Conservation (phyloP, 2,329 filamentous ascomycete species). For the Fusarium veterinarium region DNA sequence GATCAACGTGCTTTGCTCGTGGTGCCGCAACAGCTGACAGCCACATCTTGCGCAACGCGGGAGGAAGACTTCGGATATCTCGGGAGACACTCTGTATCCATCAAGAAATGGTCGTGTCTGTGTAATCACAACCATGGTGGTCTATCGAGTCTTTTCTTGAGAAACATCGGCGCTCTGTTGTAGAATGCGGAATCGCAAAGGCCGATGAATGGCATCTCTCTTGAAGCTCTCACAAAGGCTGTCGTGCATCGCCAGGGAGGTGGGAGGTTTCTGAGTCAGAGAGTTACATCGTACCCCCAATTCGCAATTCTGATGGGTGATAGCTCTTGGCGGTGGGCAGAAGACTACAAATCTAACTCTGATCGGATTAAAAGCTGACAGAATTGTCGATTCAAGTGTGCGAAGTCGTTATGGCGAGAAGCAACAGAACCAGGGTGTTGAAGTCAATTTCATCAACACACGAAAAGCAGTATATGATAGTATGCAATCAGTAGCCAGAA, state of each 20-base stretch:
- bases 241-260: background rate
- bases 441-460: background rate
- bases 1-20: background rate
- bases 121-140: background rate
- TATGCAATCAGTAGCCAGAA: fast-evolving
- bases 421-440: background rate
- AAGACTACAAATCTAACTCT: background rate
- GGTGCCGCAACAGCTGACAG: background rate
- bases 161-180: background rate
- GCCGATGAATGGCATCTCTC: background rate
- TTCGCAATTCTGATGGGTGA: background rate
- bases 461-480: background rate
- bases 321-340: background rate
- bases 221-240: background rate
- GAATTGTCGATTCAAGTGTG: background rate
- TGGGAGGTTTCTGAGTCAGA: background rate
- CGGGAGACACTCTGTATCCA: background rate
- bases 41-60: background rate
- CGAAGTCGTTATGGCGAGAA: background rate
- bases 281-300: background rate
- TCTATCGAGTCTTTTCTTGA: too few species aligned
- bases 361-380: background rate
- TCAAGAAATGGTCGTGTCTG: background rate
- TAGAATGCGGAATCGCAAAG: background rate
- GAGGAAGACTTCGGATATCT: background rate